phyloP scores from a whole-genome alignment of 306 rosid species.

The Delonix regia region DNA sequence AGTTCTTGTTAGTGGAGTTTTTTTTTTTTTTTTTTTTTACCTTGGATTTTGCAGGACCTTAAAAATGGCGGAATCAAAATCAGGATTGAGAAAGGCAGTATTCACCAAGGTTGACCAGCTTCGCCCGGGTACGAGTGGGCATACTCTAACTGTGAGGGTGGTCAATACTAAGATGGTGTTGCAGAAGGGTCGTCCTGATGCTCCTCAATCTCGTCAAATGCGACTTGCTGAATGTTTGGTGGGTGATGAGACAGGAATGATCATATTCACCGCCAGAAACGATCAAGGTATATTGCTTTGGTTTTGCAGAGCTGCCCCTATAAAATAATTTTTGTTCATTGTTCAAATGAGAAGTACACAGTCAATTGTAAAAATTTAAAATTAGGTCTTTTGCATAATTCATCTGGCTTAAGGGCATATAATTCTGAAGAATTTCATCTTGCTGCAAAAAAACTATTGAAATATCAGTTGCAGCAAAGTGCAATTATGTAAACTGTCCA shows the following conservation, averaged over 20 bases:
- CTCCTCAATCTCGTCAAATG: slow-evolving; percentile 89
- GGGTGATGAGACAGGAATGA: slow-evolving; percentile 90
- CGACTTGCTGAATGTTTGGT: slow-evolving; percentile 90
- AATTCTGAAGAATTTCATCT: neutral
- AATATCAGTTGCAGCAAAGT: neutral
- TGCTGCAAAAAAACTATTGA: neutral
- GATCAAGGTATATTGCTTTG: slow-evolving; percentile 73
- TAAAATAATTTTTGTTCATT: neutral
- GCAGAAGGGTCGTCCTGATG: slow-evolving; percentile 88
- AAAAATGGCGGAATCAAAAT: slow-evolving; percentile 75
- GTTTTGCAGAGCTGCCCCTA: neutral
- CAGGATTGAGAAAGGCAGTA: slow-evolving; percentile 82
- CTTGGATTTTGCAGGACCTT: slow-evolving; percentile 38
- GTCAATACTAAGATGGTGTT: slow-evolving; percentile 77
- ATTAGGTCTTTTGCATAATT: neutral
- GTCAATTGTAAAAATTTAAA: neutral
- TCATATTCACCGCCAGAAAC: slow-evolving; percentile 83
- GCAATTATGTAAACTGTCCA: neutral
- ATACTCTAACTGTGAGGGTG: slow-evolving; percentile 75
- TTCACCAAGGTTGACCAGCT: slow-evolving; percentile 90
- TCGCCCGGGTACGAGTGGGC: slow-evolving; percentile 84
- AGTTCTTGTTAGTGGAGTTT: neutral
- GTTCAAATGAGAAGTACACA: neutral
- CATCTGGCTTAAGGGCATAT: neutral
- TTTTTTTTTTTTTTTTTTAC: neutral